Conservation (phyloP, 2,329 filamentous ascomycete genomes). For the Periconia sp. region DNA sequence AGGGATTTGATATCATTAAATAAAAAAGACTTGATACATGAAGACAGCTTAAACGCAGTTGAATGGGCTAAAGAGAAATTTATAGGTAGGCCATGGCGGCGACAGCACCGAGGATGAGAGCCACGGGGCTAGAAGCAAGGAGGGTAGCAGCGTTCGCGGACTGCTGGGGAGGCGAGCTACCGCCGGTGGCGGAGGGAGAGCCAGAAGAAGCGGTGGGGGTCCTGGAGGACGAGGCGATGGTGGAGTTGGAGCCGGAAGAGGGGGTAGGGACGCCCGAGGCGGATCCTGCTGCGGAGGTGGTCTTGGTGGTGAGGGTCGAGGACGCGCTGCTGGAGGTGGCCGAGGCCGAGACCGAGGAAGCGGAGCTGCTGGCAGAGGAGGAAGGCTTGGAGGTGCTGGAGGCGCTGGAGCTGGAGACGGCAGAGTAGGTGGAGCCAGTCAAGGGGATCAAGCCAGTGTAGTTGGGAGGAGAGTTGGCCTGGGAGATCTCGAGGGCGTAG, state of each 20-base stretch:
- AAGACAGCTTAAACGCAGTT: constrained; percentile 1
- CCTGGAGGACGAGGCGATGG: constrained; percentile 20
- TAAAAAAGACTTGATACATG: not conserved
- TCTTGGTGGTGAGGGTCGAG: constrained; percentile 18
- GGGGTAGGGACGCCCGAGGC: constrained; percentile 22
- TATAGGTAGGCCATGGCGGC: constrained; percentile 47
- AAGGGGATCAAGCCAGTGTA: constrained; percentile 51
- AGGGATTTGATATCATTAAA: constrained; percentile 1
- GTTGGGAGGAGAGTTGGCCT: constrained; percentile 53
- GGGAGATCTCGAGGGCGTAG: constrained; percentile 63
- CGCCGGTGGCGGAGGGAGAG: constrained; percentile 19
- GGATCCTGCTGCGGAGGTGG: constrained; percentile 8
- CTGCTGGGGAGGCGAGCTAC: constrained; percentile 17
- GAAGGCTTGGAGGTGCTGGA: constrained; percentile 29
- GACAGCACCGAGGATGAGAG: constrained; percentile 44
- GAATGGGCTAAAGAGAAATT: constrained; percentile 6
- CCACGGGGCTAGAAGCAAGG: constrained; percentile 39
- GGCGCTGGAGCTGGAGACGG: constrained; percentile 30
- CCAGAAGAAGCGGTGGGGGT: constrained; percentile 19
- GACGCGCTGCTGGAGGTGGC: not conserved
- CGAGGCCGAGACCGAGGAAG: too few relatives aligned
- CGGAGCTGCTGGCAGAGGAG: constrained; percentile 26
- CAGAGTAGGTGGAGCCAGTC: constrained; percentile 17
- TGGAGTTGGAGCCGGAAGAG: constrained; percentile 26
- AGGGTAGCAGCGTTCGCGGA: constrained; percentile 31